Conservation (phyloP, 2,329 filamentous ascomycete species). For the Myotisia sp. region DNA sequence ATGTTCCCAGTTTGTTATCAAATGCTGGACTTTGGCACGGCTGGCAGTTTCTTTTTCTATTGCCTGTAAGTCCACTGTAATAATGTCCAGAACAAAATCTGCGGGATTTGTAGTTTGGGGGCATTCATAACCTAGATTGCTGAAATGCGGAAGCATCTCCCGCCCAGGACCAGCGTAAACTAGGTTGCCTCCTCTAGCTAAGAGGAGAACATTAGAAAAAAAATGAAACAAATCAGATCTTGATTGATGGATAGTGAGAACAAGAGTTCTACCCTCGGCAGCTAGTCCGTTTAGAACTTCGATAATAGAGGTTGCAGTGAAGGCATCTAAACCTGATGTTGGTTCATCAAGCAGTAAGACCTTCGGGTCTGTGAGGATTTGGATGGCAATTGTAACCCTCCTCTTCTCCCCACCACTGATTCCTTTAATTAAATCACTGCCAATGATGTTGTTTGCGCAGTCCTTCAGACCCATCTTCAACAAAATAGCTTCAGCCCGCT, state of each 20-base stretch:
- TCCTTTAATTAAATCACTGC: conserved; percentile 58
- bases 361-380: conserved; percentile 60
- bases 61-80: conserved; percentile 60
- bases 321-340: conserved; percentile 61
- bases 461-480: conserved; percentile 65
- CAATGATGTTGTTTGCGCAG: conserved; percentile 60
- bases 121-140: conserved; percentile 46
- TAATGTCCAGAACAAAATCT: conserved; percentile 62
- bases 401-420: conserved; percentile 70
- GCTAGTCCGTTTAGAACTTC: conserved; percentile 58
- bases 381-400: conserved; percentile 61
- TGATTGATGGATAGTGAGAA: conserved; percentile 66
- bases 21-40: conserved; percentile 44
- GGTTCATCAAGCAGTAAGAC: conserved; percentile 63
- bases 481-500: conserved; percentile 55
- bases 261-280: conserved; percentile 56
- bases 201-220: conserved; percentile 57
- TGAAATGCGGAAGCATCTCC: conserved; percentile 54
- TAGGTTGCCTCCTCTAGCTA: conserved; percentile 54
- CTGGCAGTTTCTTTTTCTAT: conserved; percentile 48
- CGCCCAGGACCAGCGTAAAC: conserved; percentile 52
- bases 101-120: conserved; percentile 59
- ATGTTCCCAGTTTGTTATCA: conserved; percentile 46
- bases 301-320: conserved; percentile 63
- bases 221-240: conserved; percentile 57